A percentile compares a stretch with the other conserved stretches of the same genome.
These are phyloP conservation scores for Dendrobium catenatum DNA, from an alignment of 106 monocot genomes.

Conservation along the genomic window DNA sequence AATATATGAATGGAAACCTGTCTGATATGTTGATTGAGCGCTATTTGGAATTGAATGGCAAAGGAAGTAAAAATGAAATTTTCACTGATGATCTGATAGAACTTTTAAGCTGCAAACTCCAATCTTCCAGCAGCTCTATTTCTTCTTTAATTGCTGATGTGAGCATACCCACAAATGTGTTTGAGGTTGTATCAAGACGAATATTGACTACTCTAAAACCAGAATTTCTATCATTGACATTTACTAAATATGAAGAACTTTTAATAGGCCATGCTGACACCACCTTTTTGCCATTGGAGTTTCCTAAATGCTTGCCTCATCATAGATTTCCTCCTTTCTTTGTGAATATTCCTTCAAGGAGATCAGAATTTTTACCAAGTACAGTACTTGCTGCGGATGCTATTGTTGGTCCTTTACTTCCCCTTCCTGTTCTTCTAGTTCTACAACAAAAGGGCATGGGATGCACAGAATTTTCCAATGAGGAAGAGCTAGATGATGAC, in stretches of 20 bases:
- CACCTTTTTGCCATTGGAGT: conserved; percentile 40
- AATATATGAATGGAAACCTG: conserved; percentile 52
- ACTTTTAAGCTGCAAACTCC: conserved; percentile 16
- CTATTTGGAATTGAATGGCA: conserved; percentile 1
- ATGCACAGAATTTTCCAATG: neutral
- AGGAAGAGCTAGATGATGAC: conserved; percentile 13
- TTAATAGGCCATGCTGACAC: conserved; percentile 3
- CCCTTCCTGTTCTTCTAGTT: conserved; percentile 61
- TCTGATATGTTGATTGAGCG: conserved; percentile 14
- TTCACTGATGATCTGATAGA: conserved; percentile 24
- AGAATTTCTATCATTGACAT: conserved; percentile 44
- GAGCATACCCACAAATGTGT: conserved; percentile 45
- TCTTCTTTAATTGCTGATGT: conserved; percentile 36
- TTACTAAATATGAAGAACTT: conserved; percentile 51
- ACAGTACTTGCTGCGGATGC: conserved; percentile 14
- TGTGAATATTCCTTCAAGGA: conserved; percentile 39
- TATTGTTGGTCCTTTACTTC: conserved; percentile 79
- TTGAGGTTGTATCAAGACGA: conserved; percentile 60
- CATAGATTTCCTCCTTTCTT: conserved; percentile 33
- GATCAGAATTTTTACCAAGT: conserved; percentile 22
- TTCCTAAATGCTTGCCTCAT: conserved; percentile 28
- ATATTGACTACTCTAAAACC: conserved; percentile 32
- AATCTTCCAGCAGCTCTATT: conserved; percentile 12
- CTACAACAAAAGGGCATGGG: conserved; percentile 19
- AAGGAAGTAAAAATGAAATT: conserved; percentile 1